Evolutionary conservation across 2,329 filamentous ascomycete species (phyloP).

Genomic region (Colletotrichum sp.): DNA sequence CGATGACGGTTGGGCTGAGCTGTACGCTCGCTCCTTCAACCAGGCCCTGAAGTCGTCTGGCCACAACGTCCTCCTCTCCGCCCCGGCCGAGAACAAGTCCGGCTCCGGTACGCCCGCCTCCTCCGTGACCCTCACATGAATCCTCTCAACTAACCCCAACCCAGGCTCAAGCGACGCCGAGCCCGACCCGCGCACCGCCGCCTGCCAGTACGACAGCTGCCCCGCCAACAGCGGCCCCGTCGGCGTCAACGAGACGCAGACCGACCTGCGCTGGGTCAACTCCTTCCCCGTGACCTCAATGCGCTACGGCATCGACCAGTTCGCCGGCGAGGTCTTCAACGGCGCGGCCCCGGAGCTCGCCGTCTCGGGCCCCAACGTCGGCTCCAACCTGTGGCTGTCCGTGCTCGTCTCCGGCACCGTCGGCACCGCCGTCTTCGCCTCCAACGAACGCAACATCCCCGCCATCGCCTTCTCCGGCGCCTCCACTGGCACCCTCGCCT

Average conservation of each 20-base stretch:
- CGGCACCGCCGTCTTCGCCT: constrained; percentile 67
- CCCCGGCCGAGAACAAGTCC: constrained; percentile 70
- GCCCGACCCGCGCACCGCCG: constrained; percentile 49
- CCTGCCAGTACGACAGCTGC: constrained; percentile 70
- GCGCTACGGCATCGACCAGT: constrained; percentile 64
- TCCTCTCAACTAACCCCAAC: background rate
- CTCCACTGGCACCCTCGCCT: constrained; percentile 55
- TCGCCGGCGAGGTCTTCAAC: constrained; percentile 58
- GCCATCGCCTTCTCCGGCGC: constrained; percentile 72
- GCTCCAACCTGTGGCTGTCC: constrained; percentile 60
- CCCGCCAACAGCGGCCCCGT: constrained; percentile 58
- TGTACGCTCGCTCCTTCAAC: constrained; percentile 67
- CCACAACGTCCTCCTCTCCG: constrained; percentile 68
- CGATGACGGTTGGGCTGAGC: constrained; percentile 78
- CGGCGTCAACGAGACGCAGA: constrained; percentile 61
- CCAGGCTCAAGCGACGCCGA: constrained; percentile 50
- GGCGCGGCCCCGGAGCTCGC: constrained; percentile 63
- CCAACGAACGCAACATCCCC: constrained; percentile 57
- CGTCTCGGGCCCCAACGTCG: constrained; percentile 68
- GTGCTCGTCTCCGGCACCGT: constrained; percentile 70
- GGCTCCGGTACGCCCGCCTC: constrained; percentile 41
- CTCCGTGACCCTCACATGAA: background rate
- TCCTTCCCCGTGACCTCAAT: constrained; percentile 71
- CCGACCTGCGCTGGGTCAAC: constrained; percentile 74
- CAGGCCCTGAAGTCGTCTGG: constrained; percentile 58